These are phyloP conservation scores for Daucus carota DNA, from an alignment of 129 eudicot genomes.

Conservation along the genomic window DNA sequence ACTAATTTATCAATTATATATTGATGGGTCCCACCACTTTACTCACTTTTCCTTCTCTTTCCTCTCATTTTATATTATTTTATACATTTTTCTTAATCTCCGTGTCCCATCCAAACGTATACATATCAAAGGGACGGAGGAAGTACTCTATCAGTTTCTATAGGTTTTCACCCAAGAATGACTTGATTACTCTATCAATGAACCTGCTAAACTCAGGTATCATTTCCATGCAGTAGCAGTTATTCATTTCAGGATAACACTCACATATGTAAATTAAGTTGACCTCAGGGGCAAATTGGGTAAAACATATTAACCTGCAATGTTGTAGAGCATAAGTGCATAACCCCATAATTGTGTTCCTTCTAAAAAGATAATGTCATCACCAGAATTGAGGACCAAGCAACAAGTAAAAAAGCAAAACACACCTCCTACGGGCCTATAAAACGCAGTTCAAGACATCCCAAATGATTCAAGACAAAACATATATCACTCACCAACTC, in stretches of 20 bases:
- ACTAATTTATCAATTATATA: too few relatives aligned
- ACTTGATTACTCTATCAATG: background rate
- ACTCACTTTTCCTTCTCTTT: too few relatives aligned
- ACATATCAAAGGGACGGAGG: too few relatives aligned
- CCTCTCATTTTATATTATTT: too few relatives aligned
- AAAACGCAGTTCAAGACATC: conserved; percentile 24
- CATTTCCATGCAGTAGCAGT: background rate
- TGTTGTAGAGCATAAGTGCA: conserved; percentile 22
- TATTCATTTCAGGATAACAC: background rate
- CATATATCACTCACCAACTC: background rate
- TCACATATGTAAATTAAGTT: background rate
- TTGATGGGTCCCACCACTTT: too few relatives aligned
- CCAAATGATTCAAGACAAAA: background rate
- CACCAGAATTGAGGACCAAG: conserved; percentile 33
- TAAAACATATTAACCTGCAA: conserved; percentile 7
- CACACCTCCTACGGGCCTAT: conserved; percentile 17
- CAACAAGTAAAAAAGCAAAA: conserved; percentile 21
- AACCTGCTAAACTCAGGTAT: background rate
- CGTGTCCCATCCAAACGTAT: too few relatives aligned
- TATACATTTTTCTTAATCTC: too few relatives aligned
- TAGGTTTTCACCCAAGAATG: too few relatives aligned
- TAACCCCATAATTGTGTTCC: conserved; percentile 52
- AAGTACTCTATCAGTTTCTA: too few relatives aligned
- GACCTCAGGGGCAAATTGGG: conserved; percentile 5
- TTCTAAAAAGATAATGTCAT: conserved; percentile 23